Conservation (phyloP, 306 rosid species). For the Ammopiptanthus mongolicus region DNA sequence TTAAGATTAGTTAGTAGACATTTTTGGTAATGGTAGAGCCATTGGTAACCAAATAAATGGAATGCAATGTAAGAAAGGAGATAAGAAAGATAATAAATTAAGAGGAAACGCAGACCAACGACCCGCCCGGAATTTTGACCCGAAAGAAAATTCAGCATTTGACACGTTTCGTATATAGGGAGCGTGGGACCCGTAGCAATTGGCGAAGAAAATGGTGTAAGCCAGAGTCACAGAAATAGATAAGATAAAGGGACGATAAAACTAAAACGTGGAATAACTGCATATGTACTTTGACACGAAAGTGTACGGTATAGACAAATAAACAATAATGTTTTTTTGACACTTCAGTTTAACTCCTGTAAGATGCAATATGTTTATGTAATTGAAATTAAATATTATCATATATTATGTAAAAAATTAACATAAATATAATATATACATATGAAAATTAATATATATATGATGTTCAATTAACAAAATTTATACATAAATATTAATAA, state of each 20-base stretch:
- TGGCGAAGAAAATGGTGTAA: neutral
- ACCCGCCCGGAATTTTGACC: slow-evolving; percentile 10
- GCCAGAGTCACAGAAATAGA: neutral
- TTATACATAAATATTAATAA: too few species aligned
- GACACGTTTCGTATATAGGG: slow-evolving; percentile 27
- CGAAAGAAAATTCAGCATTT: slow-evolving; percentile 2
- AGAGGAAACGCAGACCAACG: neutral
- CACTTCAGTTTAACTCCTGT: too few species aligned
- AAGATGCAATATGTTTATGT: too few species aligned
- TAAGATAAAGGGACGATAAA: slow-evolving; percentile 18
- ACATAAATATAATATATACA: too few species aligned
- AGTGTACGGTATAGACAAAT: neutral
- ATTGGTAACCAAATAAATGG: neutral
- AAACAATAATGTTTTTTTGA: neutral
- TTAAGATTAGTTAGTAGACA: neutral
- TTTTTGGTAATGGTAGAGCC: neutral
- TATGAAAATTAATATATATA: too few species aligned
- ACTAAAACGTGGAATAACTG: neutral
- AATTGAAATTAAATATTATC: too few species aligned
- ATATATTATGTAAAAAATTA: too few species aligned
- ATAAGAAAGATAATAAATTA: neutral
- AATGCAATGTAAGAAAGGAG: neutral
- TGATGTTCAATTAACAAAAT: too few species aligned
- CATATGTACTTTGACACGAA: slow-evolving; percentile 25
- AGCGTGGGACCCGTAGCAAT: neutral